Evolutionary conservation across 2,329 filamentous ascomycete species (phyloP).

Genomic region (Fusarium succisae): DNA sequence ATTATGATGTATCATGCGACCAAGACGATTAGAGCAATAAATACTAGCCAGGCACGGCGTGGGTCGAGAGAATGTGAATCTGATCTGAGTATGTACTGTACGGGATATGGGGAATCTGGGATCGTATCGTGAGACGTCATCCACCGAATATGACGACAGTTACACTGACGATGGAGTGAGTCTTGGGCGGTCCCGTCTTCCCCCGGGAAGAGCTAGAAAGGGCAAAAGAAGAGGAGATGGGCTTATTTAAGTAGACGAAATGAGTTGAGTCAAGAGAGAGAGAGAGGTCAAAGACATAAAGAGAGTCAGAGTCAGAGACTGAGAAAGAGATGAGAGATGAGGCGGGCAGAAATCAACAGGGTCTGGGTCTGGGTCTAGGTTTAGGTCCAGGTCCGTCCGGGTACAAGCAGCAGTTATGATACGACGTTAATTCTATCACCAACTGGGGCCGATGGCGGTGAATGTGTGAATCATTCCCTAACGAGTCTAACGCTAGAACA

Average conservation of each 20-base stretch:
- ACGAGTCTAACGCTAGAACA: conserved; percentile 5
- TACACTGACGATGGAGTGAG: conserved; percentile 26
- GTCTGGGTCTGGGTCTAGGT: conserved; percentile 34
- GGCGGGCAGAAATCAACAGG: conserved; percentile 28
- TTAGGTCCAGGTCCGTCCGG: conserved; percentile 3
- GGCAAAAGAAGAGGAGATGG: not conserved
- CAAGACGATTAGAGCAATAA: conserved; percentile 15
- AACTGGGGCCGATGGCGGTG: conserved; percentile 41
- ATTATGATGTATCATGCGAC: conserved; percentile 42
- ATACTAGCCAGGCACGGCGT: conserved; percentile 26
- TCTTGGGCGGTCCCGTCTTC: conserved; percentile 24
- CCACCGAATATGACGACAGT: conserved; percentile 39
- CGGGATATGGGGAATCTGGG: conserved; percentile 36
- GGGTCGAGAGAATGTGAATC: conserved; percentile 29
- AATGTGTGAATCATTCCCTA: conserved; percentile 40
- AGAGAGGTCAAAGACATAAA: not conserved
- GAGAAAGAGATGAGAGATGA: not conserved
- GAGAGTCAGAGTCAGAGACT: not conserved
- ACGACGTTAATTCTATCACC: conserved; percentile 34
- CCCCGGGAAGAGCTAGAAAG: not conserved
- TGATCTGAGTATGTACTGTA: conserved; percentile 24
- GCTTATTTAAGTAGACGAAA: not conserved
- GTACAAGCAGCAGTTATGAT: conserved; percentile 33
- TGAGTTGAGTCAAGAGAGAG: not conserved
- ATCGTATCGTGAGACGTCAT: conserved; percentile 43